Evolutionary conservation across 106 monocot species (phyloP), one percentile per base, ranked within the genome.

Genomic region (Dioscorea zingiberensis): DNA sequence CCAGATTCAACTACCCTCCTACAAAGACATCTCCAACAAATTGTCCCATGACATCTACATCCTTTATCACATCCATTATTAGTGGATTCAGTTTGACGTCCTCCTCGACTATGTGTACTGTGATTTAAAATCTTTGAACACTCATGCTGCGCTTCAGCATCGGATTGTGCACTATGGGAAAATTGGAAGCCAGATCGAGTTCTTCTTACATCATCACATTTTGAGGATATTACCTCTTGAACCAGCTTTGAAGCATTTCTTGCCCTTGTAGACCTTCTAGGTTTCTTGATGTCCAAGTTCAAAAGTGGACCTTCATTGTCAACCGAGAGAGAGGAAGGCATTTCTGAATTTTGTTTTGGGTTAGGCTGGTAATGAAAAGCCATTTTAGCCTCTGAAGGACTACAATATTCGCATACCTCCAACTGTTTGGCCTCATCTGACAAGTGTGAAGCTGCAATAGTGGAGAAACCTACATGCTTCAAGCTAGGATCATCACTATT

Each of bases 1-100:
- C 66, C 66, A 44, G 29, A 17, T 67, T 60, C 49, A 26, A 48
- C 49, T 12, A 65, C 17, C 23, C 29, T 67, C 7, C 48, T 44
- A 29, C 71, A 25, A 56, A 76, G 55, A 47, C 69, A 76, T 63
- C 53, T 49, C 76, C 69, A 76, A 64, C 76, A 76, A 63, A 69
- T 63, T 55, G n/a, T 55, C 7, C 27, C 54, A 23, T 14, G 27
- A 16, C 38, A 45, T 59, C 28, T 21, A 16, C 45, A 54, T 27
- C 54, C 27, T 55, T 54, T 10, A 55, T 55, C 21, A 58, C 58
- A 46, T 64, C 57, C 49, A 23, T 4, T 21, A 38, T 22, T 32
- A 30, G 14, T 21, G 16, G 6, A 1, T 62, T 26, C 24, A 22
- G 56, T 44, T n/a, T 26, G n/a, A n/a, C n/a, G 23, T 25, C 23